Evolutionary conservation across 495 filamentous ascomycete genomes (phyloP).

Genomic region (Melanomma pulvis-pyrius): DNA sequence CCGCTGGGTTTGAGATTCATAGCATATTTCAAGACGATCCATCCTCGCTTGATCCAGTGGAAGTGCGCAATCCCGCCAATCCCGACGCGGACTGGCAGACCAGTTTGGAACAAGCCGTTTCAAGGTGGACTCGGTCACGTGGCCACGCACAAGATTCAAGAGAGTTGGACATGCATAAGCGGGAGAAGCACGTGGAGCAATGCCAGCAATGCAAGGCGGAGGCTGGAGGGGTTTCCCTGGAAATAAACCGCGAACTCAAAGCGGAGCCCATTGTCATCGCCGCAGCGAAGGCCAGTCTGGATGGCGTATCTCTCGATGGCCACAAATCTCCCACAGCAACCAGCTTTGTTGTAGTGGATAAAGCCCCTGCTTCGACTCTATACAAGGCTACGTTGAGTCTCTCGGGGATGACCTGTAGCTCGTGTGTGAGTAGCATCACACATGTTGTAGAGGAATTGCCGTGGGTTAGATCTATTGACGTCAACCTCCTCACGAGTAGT

Average conservation of each 20-base stretch:
- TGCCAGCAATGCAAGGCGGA: constrained; percentile 37
- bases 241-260: not conserved
- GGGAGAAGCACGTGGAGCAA: constrained; percentile 32
- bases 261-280: constrained; percentile 2
- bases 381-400: constrained; percentile 57
- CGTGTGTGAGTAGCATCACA: constrained; percentile 61
- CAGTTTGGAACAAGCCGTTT: constrained; percentile 37
- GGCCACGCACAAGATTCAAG: not conserved
- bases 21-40: constrained; percentile 35
- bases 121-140: constrained; percentile 21
- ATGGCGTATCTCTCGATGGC: not conserved
- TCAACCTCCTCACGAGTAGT: constrained; percentile 63
- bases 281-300: constrained; percentile 7
- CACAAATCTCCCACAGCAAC: not conserved
- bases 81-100: constrained; percentile 31
- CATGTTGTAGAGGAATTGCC: constrained; percentile 53
- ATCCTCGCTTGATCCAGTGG: constrained; percentile 5
- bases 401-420: constrained; percentile 68
- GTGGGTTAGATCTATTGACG: constrained; percentile 58
- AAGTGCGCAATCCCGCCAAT: constrained; percentile 9
- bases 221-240: constrained; percentile 9
- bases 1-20: constrained; percentile 41
- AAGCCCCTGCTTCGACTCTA: not conserved
- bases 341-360: constrained; percentile 30
- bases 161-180: constrained; percentile 24